These are phyloP conservation scores for Tolypocladium album DNA, from an alignment of 2,329 filamentous ascomycete genomes.

Conservation along the genomic window DNA sequence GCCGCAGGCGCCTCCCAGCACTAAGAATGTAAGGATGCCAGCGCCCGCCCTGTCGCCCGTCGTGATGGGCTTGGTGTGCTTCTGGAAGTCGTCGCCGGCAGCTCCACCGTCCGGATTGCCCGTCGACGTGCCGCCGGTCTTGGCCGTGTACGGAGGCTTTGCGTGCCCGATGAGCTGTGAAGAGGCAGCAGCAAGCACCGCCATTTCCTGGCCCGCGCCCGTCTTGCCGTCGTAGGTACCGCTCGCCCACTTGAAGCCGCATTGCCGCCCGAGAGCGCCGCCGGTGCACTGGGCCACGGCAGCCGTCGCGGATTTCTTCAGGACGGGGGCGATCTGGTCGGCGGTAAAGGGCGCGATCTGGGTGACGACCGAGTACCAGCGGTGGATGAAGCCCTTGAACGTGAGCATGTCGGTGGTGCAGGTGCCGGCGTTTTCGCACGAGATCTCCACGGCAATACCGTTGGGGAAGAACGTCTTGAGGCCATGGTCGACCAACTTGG, in stretches of 20 bases:
- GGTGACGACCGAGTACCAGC: conserved; percentile 43
- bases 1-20: conserved; percentile 27
- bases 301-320: conserved; percentile 40
- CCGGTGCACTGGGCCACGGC: conserved; percentile 45
- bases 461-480: conserved; percentile 40
- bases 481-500: conserved; percentile 25
- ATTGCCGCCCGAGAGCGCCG: conserved; percentile 34
- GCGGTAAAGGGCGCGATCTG: conserved; percentile 44
- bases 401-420: conserved; percentile 55
- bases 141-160: conserved; percentile 30
- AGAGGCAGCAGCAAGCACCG: conserved; percentile 43
- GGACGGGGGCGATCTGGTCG: conserved; percentile 36
- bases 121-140: conserved; percentile 39
- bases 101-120: conserved; percentile 32
- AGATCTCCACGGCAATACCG: conserved; percentile 47
- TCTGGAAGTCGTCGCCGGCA: conserved; percentile 22
- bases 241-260: conserved; percentile 43
- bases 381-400: conserved; percentile 51
- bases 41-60: conserved; percentile 36
- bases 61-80: conserved; percentile 23
- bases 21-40: conserved; percentile 33
- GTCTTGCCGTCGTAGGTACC: conserved; percentile 41
- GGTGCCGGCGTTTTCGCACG: conserved; percentile 43
- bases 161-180: conserved; percentile 35
- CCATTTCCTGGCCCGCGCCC: conserved; percentile 51